Base-by-base conservation (phyloP, 345 rosid genomes). In the Combretum micranthum region DNA sequence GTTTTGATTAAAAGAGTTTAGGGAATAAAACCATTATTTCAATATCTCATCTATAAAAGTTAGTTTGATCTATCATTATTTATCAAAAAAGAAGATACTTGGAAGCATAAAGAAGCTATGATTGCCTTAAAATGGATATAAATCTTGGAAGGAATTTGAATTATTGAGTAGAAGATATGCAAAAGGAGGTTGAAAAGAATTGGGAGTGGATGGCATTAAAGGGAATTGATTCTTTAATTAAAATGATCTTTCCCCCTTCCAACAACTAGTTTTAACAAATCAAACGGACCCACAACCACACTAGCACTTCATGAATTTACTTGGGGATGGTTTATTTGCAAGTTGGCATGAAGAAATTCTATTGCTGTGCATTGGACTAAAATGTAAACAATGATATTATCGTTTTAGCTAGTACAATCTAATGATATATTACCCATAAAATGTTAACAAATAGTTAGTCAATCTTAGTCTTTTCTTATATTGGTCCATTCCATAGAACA, bases 131-230 rank as follows among this genome's bases (percentile, higher is more conserved):
- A 60, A 57, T 58, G 69, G 71, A 73, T 62, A 45, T 82, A 83
- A 80, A 84, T 86, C 79, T 76, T 76, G 17, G 52, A 32, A 20
- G 68, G 61, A 79, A 76, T 81, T 84, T 81, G 78, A 75, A 85
- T 88, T 83, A 88, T 86, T 86, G 87, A 63, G 50, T 63, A 66
- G 71, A 61, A 80, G 53, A 64, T 53, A 37, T 32, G 32, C 37
- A 57, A 77, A 68, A 72, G 65, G 69, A 72, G 64, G 75, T 64
- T 59, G 70, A 78, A 69, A 69, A 51, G 85, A 77, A 72, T 76
- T 73, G 52, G 39, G 64, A 50, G 63, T 61, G 76, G 84, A 59
- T 72, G 70, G 79, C 82, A 74, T 71, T 71, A 79, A 51, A 50
- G 63, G 75, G 97, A 84, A 82, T 76, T 68, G 59, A 80, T 89